Percentiles rank a stretch among this genome's conserved stretches.
These are phyloP conservation scores for Candida xyloterini DNA, from an alignment of 805 yeast species.

Conservation along the genomic window DNA sequence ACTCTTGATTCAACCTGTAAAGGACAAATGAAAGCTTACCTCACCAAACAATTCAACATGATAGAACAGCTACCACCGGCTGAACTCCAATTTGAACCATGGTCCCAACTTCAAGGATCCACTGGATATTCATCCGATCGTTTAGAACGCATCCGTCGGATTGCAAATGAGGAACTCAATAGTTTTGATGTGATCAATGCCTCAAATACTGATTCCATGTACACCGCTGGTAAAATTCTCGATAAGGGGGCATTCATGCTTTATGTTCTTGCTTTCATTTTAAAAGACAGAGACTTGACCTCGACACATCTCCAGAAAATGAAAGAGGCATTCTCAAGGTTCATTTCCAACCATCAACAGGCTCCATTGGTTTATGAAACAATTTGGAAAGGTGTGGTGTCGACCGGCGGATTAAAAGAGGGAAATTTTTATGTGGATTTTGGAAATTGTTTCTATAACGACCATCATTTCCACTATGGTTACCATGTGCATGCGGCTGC, in stretches of 20 bases:
- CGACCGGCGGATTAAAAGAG: conserved; percentile 51
- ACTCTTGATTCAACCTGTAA: conserved; percentile 51
- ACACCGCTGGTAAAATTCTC: conserved; percentile 80
- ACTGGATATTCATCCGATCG: conserved; percentile 35
- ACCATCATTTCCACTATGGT: conserved; percentile 87
- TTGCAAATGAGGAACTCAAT: conserved; percentile 51
- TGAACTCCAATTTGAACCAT: conserved; percentile 50
- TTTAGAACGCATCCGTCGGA: conserved; percentile 39
- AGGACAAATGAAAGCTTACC: conserved; percentile 49
- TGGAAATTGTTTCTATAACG: conserved; percentile 77
- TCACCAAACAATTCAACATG: conserved; percentile 33
- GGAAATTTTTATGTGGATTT: conserved; percentile 45
- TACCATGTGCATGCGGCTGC: conserved; percentile 84
- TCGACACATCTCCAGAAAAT: conserved; percentile 50
- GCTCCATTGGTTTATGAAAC: conserved; percentile 77
- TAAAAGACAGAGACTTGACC: conserved; percentile 55
- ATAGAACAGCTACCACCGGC: conserved; percentile 30
- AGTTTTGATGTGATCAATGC: conserved; percentile 51
- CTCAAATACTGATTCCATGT: conserved; percentile 80
- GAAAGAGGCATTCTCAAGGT: conserved; percentile 66
- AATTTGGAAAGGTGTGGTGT: conserved; percentile 74
- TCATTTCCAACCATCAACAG: conserved; percentile 64
- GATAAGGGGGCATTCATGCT: conserved; percentile 90
- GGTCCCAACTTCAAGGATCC: conserved; percentile 48
- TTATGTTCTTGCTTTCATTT: conserved; percentile 64